These are phyloP conservation scores for Leccinum longicurvipes DNA, from an alignment of 768 basidiomycete species.

Conservation along the genomic window DNA sequence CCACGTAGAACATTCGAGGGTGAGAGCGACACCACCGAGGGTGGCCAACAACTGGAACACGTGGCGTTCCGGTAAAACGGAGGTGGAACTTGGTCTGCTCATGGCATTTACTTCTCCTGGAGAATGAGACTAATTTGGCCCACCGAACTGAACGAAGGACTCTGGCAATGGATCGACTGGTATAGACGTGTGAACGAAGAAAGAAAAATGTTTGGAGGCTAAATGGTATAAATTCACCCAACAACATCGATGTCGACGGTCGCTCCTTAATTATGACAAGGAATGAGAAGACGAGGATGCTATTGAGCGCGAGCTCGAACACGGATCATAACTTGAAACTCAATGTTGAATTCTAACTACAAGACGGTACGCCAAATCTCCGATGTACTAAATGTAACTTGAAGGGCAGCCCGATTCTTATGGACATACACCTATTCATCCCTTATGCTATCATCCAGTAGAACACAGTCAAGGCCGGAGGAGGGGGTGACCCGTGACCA, in stretches of 20 bases:
- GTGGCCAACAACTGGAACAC: slow-evolving; percentile 15
- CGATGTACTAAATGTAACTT: neutral
- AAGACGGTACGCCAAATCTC: neutral
- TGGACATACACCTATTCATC: neutral
- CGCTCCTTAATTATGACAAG: too few species aligned
- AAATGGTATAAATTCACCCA: neutral
- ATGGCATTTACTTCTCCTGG: neutral
- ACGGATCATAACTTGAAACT: too few species aligned
- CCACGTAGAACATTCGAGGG: slow-evolving; percentile 22
- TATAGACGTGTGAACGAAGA: neutral
- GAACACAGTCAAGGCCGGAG: neutral
- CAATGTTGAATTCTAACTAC: too few species aligned
- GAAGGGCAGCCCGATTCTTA: neutral
- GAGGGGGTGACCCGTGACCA: neutral
- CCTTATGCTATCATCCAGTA: neutral
- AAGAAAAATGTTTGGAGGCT: too few species aligned
- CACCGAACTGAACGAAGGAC: too few species aligned
- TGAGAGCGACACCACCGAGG: slow-evolving; percentile 11
- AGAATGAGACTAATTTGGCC: neutral
- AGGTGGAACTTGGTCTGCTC: neutral
- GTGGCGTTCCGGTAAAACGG: slow-evolving; percentile 17
- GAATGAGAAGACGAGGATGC: too few species aligned
- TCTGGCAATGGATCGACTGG: too few species aligned
- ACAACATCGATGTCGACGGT: neutral
- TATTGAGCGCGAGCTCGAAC: too few species aligned